A percentile compares a stretch with the other conserved stretches of the same genome.
phyloP scores from a whole-genome alignment of 2,329 filamentous ascomycete species.

The Aspergillus ochraceoroseus region DNA sequence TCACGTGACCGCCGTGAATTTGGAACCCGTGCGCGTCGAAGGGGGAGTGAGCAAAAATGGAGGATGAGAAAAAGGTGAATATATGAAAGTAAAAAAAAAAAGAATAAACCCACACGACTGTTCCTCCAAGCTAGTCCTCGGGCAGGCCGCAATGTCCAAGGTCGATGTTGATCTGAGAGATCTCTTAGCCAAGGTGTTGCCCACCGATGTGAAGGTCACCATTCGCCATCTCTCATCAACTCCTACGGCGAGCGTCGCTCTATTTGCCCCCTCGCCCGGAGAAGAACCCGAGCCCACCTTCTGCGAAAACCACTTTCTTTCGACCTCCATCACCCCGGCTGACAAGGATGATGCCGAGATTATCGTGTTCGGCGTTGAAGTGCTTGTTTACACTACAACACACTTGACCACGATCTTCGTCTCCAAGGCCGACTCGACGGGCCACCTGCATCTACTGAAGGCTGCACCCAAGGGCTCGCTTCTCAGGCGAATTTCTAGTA shows the following conservation, averaged over 20 bases:
- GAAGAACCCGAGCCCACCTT: slow-evolving; percentile 70
- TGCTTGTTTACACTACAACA: slow-evolving; percentile 78
- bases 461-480: slow-evolving; percentile 63
- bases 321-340: slow-evolving; percentile 48
- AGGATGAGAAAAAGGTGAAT: background rate
- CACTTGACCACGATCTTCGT: slow-evolving; percentile 84
- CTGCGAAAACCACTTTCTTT: slow-evolving; percentile 76
- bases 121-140: slow-evolving; percentile 1
- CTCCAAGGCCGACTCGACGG: slow-evolving; percentile 94
- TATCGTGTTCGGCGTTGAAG: slow-evolving; percentile 76
- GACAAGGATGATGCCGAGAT: slow-evolving; percentile 46
- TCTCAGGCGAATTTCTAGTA: slow-evolving; percentile 61
- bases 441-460: slow-evolving; percentile 66
- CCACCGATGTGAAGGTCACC: slow-evolving; percentile 55
- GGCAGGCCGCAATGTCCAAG: slow-evolving; percentile 25
- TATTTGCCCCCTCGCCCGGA: slow-evolving; percentile 74
- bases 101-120: slow-evolving; percentile 4
- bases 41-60: slow-evolving; percentile 7
- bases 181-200: slow-evolving; percentile 51
- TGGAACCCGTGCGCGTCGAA: slow-evolving; percentile 10
- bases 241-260: slow-evolving; percentile 65
- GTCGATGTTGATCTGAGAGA: slow-evolving; percentile 38
- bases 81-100: slow-evolving; percentile 4
- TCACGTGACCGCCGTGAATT: slow-evolving; percentile 19
- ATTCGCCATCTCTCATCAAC: slow-evolving; percentile 85